Evolutionary conservation across 1,139 yeast species (phyloP), one percentile per base, ranked within the genome.

Genomic region (Zygoascus hellenicus): DNA sequence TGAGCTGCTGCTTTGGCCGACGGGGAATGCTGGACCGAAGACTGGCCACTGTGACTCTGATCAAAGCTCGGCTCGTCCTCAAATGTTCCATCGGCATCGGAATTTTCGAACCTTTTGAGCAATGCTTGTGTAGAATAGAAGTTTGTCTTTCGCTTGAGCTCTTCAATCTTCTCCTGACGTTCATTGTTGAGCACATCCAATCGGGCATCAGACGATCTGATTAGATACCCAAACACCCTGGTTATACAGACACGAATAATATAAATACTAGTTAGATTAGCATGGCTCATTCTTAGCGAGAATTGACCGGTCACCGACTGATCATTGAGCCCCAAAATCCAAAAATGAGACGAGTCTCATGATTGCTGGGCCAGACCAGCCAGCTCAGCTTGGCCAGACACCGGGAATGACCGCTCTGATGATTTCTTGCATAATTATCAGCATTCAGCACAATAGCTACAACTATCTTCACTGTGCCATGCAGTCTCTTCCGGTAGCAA

Each of bases 41-140:
- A 13, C 33, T 31, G 33, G 9, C 33, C 9, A 5, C 14, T n/a
- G 7, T 10, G n/a, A 7, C 26, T 5, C 40, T 9, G 42, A 36
- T 49, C 15, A n/a, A 6, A 5, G 7, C 26, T 5, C 35, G 9
- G 42, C 36, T 49, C 15, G 42, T 45, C 48, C 45, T 47, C 16
- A 46, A 41, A 28, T 42, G 33, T 31, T 43, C 52, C 31, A 44
- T 43, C 29, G 35, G 14, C 14, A 14, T 14, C 34, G 15, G 47
- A 43, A 2, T 53, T 50, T 16, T 61, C 80, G 58, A 80, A 89
- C 57, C 89, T 74, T 47, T 74, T 77, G 44, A 92, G 68, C 48
- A 90, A 71, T 13, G 85, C 81, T 62, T 79, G 81, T 0, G 97
- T 87, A 16, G 83, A 76, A 57, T 83, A 78, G 64, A 81, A 92